Evolutionary conservation across 2,329 filamentous ascomycete species (phyloP).

Genomic region (Fusarium sp.): DNA sequence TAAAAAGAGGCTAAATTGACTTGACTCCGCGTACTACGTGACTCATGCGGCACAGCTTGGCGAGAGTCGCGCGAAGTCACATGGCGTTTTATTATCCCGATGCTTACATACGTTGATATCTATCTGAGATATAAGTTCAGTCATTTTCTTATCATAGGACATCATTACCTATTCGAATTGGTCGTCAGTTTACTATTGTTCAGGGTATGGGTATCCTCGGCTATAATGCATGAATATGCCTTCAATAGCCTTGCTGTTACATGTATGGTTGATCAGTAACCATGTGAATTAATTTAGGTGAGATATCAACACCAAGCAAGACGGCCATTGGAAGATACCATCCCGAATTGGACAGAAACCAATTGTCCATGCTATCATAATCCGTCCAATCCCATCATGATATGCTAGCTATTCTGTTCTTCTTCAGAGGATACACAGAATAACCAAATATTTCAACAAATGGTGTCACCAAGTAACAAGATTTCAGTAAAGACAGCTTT

Average conservation of each 20-base stretch:
- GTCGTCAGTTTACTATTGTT: neutral
- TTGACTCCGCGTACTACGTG: slow-evolving; percentile 35
- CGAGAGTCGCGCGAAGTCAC: slow-evolving; percentile 49
- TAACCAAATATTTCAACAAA: too few species aligned
- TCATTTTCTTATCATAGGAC: slow-evolving; percentile 5
- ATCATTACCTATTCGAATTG: neutral
- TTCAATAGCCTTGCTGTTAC: neutral
- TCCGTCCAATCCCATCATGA: neutral
- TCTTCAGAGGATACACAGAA: too few species aligned
- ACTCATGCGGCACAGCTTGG: slow-evolving; percentile 41
- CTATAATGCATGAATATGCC: neutral
- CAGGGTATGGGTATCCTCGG: neutral
- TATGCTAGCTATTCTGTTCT: too few species aligned
- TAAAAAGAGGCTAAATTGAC: neutral
- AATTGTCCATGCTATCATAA: neutral
- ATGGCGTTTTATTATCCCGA: slow-evolving; percentile 34
- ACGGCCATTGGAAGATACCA: neutral
- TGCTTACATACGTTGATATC: slow-evolving; percentile 1
- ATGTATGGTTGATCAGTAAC: neutral
- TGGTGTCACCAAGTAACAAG: too few species aligned
- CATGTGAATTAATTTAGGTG: neutral
- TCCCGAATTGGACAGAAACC: neutral
- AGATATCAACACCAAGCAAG: neutral
- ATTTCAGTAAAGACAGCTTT: too few species aligned
- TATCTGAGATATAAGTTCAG: neutral